These are phyloP conservation scores for Drosera capensis DNA, from an alignment of 148 eudicot species.

Conservation along the genomic window DNA sequence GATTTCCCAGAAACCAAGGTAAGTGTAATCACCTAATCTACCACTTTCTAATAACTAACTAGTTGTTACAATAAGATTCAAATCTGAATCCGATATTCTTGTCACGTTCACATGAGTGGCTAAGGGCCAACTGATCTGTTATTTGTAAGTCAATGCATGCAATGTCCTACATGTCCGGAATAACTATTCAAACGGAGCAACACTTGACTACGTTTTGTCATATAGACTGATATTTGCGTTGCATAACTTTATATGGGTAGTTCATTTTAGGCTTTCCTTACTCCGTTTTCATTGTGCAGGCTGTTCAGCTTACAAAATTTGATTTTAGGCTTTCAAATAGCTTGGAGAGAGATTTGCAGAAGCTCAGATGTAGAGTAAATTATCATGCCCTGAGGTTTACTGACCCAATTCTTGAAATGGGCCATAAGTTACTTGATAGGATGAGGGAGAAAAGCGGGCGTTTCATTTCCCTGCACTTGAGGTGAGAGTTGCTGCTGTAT, in stretches of 20 bases:
- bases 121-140: too few relatives aligned
- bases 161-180: too few relatives aligned
- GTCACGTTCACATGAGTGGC: too few relatives aligned
- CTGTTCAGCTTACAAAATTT: slow-evolving; percentile 79
- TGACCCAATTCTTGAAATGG: slow-evolving; percentile 63
- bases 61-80: too few relatives aligned
- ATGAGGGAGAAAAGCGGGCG: slow-evolving; percentile 64
- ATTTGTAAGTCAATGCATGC: too few relatives aligned
- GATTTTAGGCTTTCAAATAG: slow-evolving; percentile 88
- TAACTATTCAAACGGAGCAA: too few relatives aligned
- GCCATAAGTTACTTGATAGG: slow-evolving; percentile 43
- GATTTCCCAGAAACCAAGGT: too few relatives aligned
- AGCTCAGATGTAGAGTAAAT: slow-evolving; percentile 87
- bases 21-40: too few relatives aligned
- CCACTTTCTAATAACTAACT: too few relatives aligned
- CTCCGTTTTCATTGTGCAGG: slow-evolving; percentile 31
- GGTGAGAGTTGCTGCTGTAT: slow-evolving; percentile 49
- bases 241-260: background rate
- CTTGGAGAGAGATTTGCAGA: slow-evolving; percentile 72
- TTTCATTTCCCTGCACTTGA: slow-evolving; percentile 81
- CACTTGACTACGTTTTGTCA: too few relatives aligned
- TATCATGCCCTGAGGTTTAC: slow-evolving; percentile 80
- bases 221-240: background rate
- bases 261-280: background rate
- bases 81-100: too few relatives aligned